These are phyloP conservation scores for Cladobotryum protrusum DNA, from an alignment of 2,329 filamentous ascomycete genomes.

Conservation along the genomic window DNA sequence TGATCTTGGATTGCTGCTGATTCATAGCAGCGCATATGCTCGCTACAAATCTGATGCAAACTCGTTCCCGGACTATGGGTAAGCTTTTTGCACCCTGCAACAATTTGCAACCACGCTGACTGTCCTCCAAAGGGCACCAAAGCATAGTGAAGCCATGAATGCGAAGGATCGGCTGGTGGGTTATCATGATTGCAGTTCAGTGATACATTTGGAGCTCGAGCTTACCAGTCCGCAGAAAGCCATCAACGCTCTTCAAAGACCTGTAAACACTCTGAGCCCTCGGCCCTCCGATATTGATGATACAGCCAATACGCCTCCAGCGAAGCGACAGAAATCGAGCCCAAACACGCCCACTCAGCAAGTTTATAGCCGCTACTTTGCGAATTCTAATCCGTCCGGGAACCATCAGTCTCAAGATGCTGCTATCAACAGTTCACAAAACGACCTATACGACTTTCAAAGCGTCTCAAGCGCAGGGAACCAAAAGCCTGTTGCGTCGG, in stretches of 20 bases:
- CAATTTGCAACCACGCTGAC: conserved; percentile 15
- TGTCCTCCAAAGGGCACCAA: conserved; percentile 18
- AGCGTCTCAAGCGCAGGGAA: conserved; percentile 12
- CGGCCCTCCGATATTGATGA: neutral
- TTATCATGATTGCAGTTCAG: neutral
- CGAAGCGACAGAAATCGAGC: conserved; percentile 21
- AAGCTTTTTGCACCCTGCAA: conserved; percentile 14
- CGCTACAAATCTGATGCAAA: conserved; percentile 31
- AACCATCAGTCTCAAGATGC: neutral
- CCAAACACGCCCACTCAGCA: neutral
- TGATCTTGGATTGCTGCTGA: conserved; percentile 7
- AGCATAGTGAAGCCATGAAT: conserved; percentile 15
- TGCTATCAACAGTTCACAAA: neutral
- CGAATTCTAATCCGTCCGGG: neutral
- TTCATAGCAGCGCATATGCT: conserved; percentile 22
- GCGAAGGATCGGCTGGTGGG: conserved; percentile 19
- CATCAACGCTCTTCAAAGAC: conserved; percentile 17
- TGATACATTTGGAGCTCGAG: neutral
- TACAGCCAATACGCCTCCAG: conserved; percentile 11
- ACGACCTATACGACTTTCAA: conserved; percentile 9
- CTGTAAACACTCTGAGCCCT: conserved; percentile 17
- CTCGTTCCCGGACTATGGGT: conserved; percentile 40
- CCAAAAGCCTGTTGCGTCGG: neutral
- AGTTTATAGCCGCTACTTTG: conserved; percentile 5
- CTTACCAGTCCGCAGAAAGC: conserved; percentile 15